These are phyloP conservation scores for Candida sanyaensis DNA, from an alignment of 1,139 yeast species.

Conservation along the genomic window DNA sequence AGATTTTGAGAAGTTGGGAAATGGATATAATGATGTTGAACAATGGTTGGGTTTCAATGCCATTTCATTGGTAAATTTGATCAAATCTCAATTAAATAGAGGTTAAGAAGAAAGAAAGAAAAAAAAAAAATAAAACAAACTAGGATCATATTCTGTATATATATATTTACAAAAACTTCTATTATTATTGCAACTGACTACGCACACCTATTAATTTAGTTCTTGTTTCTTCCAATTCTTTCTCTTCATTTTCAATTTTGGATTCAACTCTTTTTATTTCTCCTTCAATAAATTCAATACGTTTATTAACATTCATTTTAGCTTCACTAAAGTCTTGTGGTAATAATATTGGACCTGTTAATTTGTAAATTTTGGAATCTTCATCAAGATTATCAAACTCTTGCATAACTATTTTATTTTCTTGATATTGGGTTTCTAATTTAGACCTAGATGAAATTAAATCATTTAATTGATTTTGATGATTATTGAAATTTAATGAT, in stretches of 20 bases:
- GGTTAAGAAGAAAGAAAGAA: constrained; percentile 54
- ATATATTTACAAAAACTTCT: no score
- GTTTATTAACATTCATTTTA: constrained; percentile 74
- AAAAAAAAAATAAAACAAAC: no score
- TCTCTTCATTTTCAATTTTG: constrained; percentile 55
- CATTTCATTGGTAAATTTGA: constrained; percentile 63
- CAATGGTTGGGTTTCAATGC: constrained; percentile 80
- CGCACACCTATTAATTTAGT: constrained; percentile 48
- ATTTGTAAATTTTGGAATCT: constrained; percentile 73
- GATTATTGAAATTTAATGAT: constrained; percentile 39
- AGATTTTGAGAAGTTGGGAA: constrained; percentile 57
- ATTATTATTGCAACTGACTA: constrained; percentile 2
- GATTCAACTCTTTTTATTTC: constrained; percentile 75
- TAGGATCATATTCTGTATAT: no score
- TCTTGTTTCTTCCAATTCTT: constrained; percentile 50
- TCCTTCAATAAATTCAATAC: constrained; percentile 79
- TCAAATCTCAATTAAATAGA: constrained; percentile 68
- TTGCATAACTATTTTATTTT: constrained; percentile 84
- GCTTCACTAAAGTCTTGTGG: constrained; percentile 90
- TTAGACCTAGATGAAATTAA: constrained; percentile 63
- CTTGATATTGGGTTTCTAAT: constrained; percentile 81
- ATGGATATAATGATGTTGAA: constrained; percentile 60
- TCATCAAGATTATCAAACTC: constrained; percentile 69
- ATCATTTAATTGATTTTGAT: constrained; percentile 42
- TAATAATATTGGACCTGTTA: constrained; percentile 87